Evolutionary conservation across 139 green algal genomes (phyloP), one percentile per base, ranked within the genome.

Genomic region (Gonium pectorale): DNA sequence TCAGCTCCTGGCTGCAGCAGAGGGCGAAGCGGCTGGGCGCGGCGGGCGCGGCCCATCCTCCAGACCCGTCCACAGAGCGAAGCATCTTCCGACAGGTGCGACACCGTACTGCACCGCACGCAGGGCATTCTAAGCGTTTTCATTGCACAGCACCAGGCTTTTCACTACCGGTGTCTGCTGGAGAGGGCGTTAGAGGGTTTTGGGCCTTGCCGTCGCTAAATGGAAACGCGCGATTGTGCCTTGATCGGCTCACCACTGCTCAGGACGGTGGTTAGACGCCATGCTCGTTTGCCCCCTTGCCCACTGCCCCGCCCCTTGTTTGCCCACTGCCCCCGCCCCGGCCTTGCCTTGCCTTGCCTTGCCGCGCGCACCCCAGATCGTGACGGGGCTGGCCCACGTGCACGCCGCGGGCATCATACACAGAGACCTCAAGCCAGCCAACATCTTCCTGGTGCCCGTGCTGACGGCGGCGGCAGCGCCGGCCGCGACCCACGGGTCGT

Each of bases 351-450:
- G n/a, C n/a, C n/a, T n/a, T n/a, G n/a, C n/a, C 15, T 8, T 17
- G 15, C 26, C 56, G 2, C 2, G n/a, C 5, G 3, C 3, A 0
- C n/a, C n/a, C n/a, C 77, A 83, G 77, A 46, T 91, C n/a, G 77
- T 85, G 26, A 67, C 43, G 52, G 87, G 67, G 2, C 40, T 90
- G 9, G 27, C 19, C 9, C 60, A 90, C 44, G 67, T 81, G 21
- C 87, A 90, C 43, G 52, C 74, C 17, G 74, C 81, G 11, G 81
- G 81, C 38, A 80, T 90, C 64, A 80, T 90, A 33, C 86, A 90
- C 72, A 40, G 73, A 8, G 86, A 87, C 56, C 35, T 90, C n/a
- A 90, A 90, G 75, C 86, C 86, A 0, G 68, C 87, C 69, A 91
- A 91, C 87, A 87, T 91, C 82, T 87, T 91, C 27, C 60, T 78